phyloP scores from a whole-genome alignment of 345 rosid genomes.

The Noccaea bulbosa region DNA sequence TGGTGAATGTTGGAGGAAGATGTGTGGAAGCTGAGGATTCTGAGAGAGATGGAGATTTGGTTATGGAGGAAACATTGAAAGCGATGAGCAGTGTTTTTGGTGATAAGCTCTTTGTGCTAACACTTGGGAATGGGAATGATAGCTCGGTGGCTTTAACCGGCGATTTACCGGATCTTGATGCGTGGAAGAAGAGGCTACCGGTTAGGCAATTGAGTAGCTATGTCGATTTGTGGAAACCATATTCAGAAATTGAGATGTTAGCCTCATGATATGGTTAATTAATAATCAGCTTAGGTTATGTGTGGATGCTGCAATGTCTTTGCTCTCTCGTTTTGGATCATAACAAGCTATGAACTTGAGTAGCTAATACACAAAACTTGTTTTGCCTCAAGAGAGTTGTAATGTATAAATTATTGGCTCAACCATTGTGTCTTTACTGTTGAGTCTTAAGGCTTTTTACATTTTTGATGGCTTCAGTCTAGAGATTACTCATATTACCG shows the following conservation, averaged over 20 bases:
- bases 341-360: neutral
- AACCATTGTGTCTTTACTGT: conserved; percentile 14
- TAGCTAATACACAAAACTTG: conserved; percentile 1
- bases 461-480: conserved; percentile 10
- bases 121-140: conserved; percentile 65
- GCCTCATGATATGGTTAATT: neutral
- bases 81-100: conserved; percentile 70
- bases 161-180: conserved; percentile 60
- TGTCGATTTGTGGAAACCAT: conserved; percentile 71
- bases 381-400: conserved; percentile 2
- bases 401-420: conserved; percentile 15
- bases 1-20: conserved; percentile 58
- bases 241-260: conserved; percentile 22
- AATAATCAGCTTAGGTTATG: conserved; percentile 20
- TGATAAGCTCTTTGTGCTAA: conserved; percentile 54
- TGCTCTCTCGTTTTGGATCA: conserved; percentile 12
- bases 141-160: conserved; percentile 76
- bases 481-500: neutral
- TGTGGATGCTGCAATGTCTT: conserved; percentile 15
- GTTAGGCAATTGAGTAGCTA: conserved; percentile 54
- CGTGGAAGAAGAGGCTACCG: conserved; percentile 58
- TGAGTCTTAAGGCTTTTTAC: conserved; percentile 5
- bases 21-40: conserved; percentile 64
- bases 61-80: conserved; percentile 72
- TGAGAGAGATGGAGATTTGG: conserved; percentile 60